Percentiles rank a stretch among this genome's conserved stretches.
phyloP scores from a whole-genome alignment of 2,329 filamentous ascomycete genomes.

The Erysiphe pisi region DNA sequence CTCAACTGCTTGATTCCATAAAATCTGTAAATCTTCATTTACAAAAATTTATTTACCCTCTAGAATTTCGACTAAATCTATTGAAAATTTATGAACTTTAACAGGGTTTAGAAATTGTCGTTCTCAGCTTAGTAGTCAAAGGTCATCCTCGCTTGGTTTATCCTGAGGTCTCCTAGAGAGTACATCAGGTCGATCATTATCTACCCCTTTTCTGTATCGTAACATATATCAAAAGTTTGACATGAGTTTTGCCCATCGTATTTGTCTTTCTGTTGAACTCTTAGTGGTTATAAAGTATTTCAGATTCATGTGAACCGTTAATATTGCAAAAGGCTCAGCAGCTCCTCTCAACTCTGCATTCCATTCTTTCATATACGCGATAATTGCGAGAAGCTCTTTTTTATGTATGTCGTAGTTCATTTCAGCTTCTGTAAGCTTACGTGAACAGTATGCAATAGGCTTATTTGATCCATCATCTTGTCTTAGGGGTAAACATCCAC shows the following conservation, averaged over 20 bases:
- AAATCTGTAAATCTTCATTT: conserved; percentile 20
- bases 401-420: conserved; percentile 22
- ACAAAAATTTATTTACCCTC: background rate
- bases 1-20: conserved; percentile 21
- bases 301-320: conserved; percentile 10
- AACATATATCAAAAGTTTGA: conserved; percentile 1
- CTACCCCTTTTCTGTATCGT: background rate
- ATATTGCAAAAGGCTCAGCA: background rate
- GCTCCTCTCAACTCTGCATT: background rate
- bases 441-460: conserved; percentile 18
- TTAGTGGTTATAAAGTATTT: background rate
- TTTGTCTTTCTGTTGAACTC: background rate
- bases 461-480: background rate
- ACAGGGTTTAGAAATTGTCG: conserved; percentile 7
- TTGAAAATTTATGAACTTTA: background rate
- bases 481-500: background rate
- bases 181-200: background rate
- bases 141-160: background rate
- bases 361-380: background rate
- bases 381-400: conserved; percentile 16
- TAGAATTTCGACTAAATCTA: background rate
- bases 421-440: background rate
- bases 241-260: conserved; percentile 12
- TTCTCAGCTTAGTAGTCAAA: conserved; percentile 19
- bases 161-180: background rate